Base-by-base conservation (phyloP, 805 yeast species). In the Hanseniaspora meyeri region DNA sequence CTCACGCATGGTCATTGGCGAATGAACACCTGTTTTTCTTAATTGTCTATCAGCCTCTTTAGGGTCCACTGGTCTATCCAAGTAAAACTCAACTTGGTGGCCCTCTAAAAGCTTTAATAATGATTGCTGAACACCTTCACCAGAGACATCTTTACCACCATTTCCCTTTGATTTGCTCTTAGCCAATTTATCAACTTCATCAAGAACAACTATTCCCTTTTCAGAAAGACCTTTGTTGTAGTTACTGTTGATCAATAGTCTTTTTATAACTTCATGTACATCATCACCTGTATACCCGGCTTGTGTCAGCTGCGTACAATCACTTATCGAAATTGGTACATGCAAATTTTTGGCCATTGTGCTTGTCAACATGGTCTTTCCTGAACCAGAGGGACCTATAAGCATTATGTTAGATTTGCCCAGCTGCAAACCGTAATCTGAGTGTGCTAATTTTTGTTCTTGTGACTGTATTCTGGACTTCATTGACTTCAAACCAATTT, bases 281-380 rank as follows among this genome's bases (percentile, higher is more conserved):
- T 80, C 84, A 58, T 80, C 84, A 27, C 85, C 85, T 46, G 80
- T 78, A 61, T 80, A 80, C 7, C 85, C 85, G 0, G 84, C 82
- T 62, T 80, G 84, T 0, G 85, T 80, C 58, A 80, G 62, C 46
- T 81, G 77, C 0, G 85, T 80, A 62, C 84, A 80, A 61, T 80
- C 84, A 6, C 80, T 78, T 14, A 80, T 79, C 0, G 81, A 75
- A 40, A 79, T 74, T 2, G 85, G 84, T 29, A 77, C 81, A 34
- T 78, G 74, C 43, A 80, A 63, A 0, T 73, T 68, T 40, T 70
- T 71, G 0, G 84, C 83, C 45, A 80, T 65, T 0, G 82, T 77
- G 46, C 75, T 72, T 1, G 83, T 83, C 38, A 80, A 68, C 16
- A 79, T 63, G 0, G 85, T 80, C 63, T 80, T 80, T 19, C 85